Percentiles rank a stretch among this genome's conserved stretches.
These are phyloP conservation scores for Solanum arcanum DNA, from an alignment of 257 asterid genomes.

Conservation along the genomic window DNA sequence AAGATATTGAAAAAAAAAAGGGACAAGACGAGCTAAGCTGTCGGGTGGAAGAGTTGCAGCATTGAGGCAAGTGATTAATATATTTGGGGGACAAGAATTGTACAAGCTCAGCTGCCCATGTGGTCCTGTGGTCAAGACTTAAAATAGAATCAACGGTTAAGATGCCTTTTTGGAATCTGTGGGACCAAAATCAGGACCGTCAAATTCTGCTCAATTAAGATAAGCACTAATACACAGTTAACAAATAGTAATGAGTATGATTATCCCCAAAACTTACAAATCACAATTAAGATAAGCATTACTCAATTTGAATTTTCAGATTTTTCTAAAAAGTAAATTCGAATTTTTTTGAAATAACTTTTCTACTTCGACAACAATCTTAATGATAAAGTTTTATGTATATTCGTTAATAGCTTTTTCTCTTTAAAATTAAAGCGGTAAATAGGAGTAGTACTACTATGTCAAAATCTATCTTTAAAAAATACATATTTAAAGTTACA, in stretches of 20 bases:
- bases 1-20: background rate
- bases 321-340: no score
- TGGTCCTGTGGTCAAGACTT: slow-evolving; percentile 12
- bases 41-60: slow-evolving; percentile 27
- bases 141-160: background rate
- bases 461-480: no score
- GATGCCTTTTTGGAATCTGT: slow-evolving; percentile 23
- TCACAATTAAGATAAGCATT: background rate
- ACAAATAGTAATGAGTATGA: background rate
- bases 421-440: background rate
- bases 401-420: no score
- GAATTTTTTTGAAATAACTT: no score
- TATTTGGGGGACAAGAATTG: slow-evolving; percentile 30
- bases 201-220: background rate
- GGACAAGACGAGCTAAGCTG: slow-evolving; percentile 30
- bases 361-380: no score
- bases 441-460: background rate
- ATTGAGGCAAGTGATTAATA: slow-evolving; percentile 18
- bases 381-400: no score
- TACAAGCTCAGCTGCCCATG: slow-evolving; percentile 51
- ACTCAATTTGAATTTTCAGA: no score
- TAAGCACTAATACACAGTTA: background rate
- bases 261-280: background rate
- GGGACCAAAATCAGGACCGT: slow-evolving; percentile 11
- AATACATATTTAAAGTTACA: no score